Percentiles rank a stretch among this genome's conserved stretches.
Evolutionary conservation across 805 yeast genomes (phyloP).

Genomic region (Sugiyamaella americana): DNA sequence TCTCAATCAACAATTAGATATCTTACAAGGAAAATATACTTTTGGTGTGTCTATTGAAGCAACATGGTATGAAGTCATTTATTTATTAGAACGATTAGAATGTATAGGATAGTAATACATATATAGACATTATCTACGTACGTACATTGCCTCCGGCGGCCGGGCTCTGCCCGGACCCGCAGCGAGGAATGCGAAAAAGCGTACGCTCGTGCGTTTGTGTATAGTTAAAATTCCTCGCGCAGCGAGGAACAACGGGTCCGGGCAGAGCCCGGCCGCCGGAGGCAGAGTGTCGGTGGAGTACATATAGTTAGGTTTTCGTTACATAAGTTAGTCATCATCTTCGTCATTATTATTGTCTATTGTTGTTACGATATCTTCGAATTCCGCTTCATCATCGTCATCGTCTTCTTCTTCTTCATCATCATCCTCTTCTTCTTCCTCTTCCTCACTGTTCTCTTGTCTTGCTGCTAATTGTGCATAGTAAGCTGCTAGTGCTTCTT

Average conservation of each 20-base stretch:
- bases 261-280: too few species aligned
- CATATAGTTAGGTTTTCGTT: too few species aligned
- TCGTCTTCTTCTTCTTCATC: conserved; percentile 49
- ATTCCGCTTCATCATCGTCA: conserved; percentile 37
- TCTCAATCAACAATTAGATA: not conserved
- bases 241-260: too few species aligned
- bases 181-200: too few species aligned
- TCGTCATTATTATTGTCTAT: conserved; percentile 25
- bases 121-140: too few species aligned
- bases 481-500: conserved; percentile 67
- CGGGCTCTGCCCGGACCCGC: too few species aligned
- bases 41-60: not conserved
- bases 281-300: too few species aligned
- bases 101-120: too few species aligned
- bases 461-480: conserved; percentile 70
- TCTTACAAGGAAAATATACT: not conserved
- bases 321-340: conserved; percentile 27
- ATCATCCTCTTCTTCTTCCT: conserved; percentile 41
- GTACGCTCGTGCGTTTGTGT: too few species aligned
- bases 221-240: too few species aligned
- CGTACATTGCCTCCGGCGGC: too few species aligned
- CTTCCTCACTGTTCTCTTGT: conserved; percentile 52
- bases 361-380: conserved; percentile 25
- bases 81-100: too few species aligned
- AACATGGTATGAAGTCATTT: not conserved